Conservation (phyloP, 208 protist species). For the Leishmania amazonensis region DNA sequence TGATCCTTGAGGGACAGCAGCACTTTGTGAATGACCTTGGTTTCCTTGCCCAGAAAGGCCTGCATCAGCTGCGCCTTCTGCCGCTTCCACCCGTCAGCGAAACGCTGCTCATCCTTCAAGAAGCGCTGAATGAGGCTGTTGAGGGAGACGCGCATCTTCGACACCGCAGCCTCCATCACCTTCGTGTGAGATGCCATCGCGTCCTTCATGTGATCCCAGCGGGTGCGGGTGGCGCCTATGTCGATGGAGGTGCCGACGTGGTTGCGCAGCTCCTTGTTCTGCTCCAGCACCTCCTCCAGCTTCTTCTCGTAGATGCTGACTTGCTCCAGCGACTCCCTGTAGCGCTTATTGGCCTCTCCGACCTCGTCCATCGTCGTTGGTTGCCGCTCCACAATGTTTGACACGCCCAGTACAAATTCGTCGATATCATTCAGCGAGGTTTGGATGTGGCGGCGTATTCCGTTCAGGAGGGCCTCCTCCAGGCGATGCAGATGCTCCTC, state of each 20-base stretch:
- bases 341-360: slow-evolving; percentile 80
- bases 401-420: slow-evolving; percentile 85
- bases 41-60: slow-evolving; percentile 63
- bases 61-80: slow-evolving; percentile 80
- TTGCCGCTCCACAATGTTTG: slow-evolving; percentile 88
- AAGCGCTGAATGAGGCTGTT: slow-evolving; percentile 88
- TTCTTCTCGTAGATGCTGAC: slow-evolving; percentile 70
- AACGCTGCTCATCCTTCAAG: slow-evolving; percentile 89
- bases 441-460: slow-evolving; percentile 81
- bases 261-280: slow-evolving; percentile 86
- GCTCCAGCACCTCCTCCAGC: slow-evolving; percentile 72
- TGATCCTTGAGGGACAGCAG: slow-evolving; percentile 81
- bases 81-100: slow-evolving; percentile 87
- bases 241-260: slow-evolving; percentile 84
- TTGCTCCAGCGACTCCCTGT: slow-evolving; percentile 61
- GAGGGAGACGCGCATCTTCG: slow-evolving; percentile 87
- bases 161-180: slow-evolving; percentile 89
- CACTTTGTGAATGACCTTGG: slow-evolving; percentile 49
- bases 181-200: slow-evolving; percentile 91
- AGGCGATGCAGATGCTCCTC: slow-evolving; percentile 93
- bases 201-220: slow-evolving; percentile 93
- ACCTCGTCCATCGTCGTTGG: slow-evolving; percentile 95
- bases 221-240: slow-evolving; percentile 65
- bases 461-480: slow-evolving; percentile 87
- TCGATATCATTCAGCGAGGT: slow-evolving; percentile 74